Base-by-base conservation (phyloP, 129 eudicot genomes). In the Chrysanthemum lavandulifolium region DNA sequence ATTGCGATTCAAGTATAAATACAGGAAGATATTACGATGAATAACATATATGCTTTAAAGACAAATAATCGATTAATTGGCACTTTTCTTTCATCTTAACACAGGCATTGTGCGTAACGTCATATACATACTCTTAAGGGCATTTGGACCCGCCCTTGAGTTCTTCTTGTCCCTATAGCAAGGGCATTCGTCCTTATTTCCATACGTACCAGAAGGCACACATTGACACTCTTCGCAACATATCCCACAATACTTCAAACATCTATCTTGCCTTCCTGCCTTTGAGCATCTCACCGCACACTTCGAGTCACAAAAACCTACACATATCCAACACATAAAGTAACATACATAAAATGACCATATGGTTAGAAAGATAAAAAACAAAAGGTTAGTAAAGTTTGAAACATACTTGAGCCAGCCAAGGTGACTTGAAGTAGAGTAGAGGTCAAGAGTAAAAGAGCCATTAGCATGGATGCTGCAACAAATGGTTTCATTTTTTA, bases 181-280 rank as follows among this genome's bases (percentile, higher is more conserved):
- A 72, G 96, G 93, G 77, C 97, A 92, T 65, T 92, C 91, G 57
- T 84, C 78, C 69, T 86, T 92, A 83, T 88, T 55, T 6, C 91
- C 97, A 10, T 62, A 88, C 15, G 97, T 91, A 6, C 96, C 96
- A 1, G 91, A 88, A 58, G 97, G 97, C 78, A 92, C 93, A 68
- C 97, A 92, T 0, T 86, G 36, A 86, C 97, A 88, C 50, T 84
- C 80, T 55, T 79, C 78, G 5, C 97, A 92, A 58, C 97, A 88
- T 14, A 88, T 81, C n/a, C 93, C 96, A 19, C 96, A 88, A 62
- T 88, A 88, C 76, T 86, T 83, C 66, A 92, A 31, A 76, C 96
- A 92, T 67, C 89, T 82, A 14, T 92, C 88, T 48, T 82, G 45
- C 19, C 45, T 3, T 10, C 91, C 87, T 54, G 97, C 93, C 81